These are phyloP conservation scores for Microascus cirrosus DNA, from an alignment of 2,329 filamentous ascomycete genomes.

Conservation along the genomic window DNA sequence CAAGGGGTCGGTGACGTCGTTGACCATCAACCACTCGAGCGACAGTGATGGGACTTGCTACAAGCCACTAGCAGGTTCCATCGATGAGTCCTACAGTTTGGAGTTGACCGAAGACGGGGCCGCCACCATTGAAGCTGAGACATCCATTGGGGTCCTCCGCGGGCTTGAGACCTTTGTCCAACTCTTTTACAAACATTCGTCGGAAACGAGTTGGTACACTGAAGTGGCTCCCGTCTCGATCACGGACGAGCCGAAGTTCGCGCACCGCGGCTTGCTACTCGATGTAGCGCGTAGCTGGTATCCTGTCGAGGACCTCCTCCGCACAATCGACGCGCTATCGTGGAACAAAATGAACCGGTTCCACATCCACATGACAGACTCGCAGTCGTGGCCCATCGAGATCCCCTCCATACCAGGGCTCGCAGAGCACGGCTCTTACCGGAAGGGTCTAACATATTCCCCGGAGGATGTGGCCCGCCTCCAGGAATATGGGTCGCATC, in stretches of 20 bases:
- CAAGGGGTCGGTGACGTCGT: conserved; percentile 41
- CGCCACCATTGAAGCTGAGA: conserved; percentile 51
- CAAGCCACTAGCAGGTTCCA: conserved; percentile 48
- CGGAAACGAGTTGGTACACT: conserved; percentile 52
- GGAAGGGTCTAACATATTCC: conserved; percentile 54
- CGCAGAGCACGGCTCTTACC: conserved; percentile 63
- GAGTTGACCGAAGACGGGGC: conserved; percentile 44
- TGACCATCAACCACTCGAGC: conserved; percentile 50
- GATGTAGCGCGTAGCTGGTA: conserved; percentile 69
- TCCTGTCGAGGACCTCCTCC: conserved; percentile 54
- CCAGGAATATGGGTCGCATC: conserved; percentile 57
- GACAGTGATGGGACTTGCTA: conserved; percentile 41
- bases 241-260: conserved; percentile 61
- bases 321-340: conserved; percentile 63
- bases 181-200: conserved; percentile 64
- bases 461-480: conserved; percentile 52
- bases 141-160: conserved; percentile 58
- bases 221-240: conserved; percentile 59
- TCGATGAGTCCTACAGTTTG: conserved; percentile 69
- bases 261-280: conserved; percentile 68
- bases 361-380: conserved; percentile 72
- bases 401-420: conserved; percentile 65
- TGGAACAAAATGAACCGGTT: conserved; percentile 78
- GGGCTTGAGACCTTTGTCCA: conserved; percentile 71
- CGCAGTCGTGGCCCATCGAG: conserved; percentile 77